Conservation (phyloP, 345 rosid species). For the Salix brachista region DNA sequence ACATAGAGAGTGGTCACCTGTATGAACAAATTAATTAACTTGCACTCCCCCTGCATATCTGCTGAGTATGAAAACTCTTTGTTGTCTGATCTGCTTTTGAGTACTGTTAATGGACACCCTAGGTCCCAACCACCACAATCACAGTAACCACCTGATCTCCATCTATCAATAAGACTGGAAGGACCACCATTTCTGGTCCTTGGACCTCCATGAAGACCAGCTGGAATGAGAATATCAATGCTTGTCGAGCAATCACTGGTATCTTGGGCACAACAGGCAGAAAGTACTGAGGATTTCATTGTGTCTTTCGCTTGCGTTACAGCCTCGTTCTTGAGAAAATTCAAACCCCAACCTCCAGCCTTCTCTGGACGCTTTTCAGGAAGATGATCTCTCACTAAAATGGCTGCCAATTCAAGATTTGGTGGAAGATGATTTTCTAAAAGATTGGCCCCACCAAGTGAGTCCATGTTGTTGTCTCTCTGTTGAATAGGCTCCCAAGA, state of each 20-base stretch:
- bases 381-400: constrained; percentile 57
- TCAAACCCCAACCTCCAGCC: constrained; percentile 92
- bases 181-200: constrained; percentile 62
- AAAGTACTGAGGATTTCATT: constrained; percentile 19
- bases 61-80: constrained; percentile 28
- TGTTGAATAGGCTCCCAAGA: constrained; percentile 48
- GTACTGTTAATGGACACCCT: constrained; percentile 66
- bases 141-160: constrained; percentile 86
- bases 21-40: constrained; percentile 52
- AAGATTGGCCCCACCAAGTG: constrained; percentile 32
- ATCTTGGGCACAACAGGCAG: constrained; percentile 20
- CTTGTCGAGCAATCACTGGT: constrained; percentile 42
- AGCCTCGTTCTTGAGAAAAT: constrained; percentile 60
- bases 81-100: constrained; percentile 38
- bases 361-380: constrained; percentile 31
- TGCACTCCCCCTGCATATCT: constrained; percentile 47
- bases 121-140: constrained; percentile 99
- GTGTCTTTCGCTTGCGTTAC: constrained; percentile 25
- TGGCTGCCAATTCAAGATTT: constrained; percentile 70
- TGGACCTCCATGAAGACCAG: constrained; percentile 88
- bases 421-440: constrained; percentile 53
- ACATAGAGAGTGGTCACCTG: constrained; percentile 42
- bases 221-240: constrained; percentile 71
- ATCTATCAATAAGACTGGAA: constrained; percentile 69
- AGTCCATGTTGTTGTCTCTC: constrained; percentile 29